A percentile compares a stretch with the other conserved stretches of the same genome.
These are phyloP conservation scores for Murraya koenigii DNA, from an alignment of 345 rosid species.

Conservation along the genomic window DNA sequence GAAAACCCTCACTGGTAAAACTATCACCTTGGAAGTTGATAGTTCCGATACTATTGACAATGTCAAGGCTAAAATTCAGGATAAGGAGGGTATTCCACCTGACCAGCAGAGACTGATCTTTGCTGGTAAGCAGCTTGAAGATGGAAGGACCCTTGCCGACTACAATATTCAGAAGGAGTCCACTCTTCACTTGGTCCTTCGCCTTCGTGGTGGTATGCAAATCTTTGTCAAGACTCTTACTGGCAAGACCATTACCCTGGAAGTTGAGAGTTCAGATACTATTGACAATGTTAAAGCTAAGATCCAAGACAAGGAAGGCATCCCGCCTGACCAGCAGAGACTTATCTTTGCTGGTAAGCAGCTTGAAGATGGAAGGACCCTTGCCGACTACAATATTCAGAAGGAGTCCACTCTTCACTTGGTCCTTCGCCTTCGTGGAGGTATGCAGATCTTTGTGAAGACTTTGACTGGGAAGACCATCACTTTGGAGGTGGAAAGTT, in stretches of 20 bases:
- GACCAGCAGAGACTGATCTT: conserved; percentile 30
- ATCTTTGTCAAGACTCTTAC: conserved; percentile 38
- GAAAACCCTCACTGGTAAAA: conserved; percentile 27
- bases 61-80: conserved; percentile 31
- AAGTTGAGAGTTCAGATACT: conserved; percentile 39
- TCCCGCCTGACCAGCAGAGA: conserved; percentile 41
- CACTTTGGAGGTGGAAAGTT: conserved; percentile 39
- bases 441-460: conserved; percentile 43
- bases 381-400: conserved; percentile 40
- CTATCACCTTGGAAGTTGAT: conserved; percentile 28
- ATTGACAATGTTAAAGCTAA: conserved; percentile 41
- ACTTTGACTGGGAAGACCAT: conserved; percentile 38
- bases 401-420: conserved; percentile 40
- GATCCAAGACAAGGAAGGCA: conserved; percentile 43
- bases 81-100: conserved; percentile 26
- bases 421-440: conserved; percentile 34
- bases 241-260: conserved; percentile 37
- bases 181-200: conserved; percentile 4
- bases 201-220: conserved; percentile 29
- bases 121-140: conserved; percentile 20
- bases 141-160: conserved; percentile 7
- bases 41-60: conserved; percentile 30
- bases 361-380: conserved; percentile 37
- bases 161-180: conserved; percentile 11
- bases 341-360: conserved; percentile 40